These are phyloP conservation scores for Podaxis pistillaris DNA, from an alignment of 768 basidiomycete species.

Conservation along the genomic window DNA sequence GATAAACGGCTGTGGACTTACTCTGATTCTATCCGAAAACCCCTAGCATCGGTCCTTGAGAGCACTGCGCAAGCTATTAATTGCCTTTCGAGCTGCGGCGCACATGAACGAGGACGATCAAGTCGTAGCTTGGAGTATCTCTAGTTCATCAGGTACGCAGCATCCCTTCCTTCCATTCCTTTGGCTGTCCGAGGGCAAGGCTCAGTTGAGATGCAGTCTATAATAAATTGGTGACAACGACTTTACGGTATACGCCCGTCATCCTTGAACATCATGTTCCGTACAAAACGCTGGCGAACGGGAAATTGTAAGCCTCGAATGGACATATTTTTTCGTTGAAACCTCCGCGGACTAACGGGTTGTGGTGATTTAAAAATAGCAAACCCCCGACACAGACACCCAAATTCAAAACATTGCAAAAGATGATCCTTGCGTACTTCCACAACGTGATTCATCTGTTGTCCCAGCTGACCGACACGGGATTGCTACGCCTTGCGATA, in stretches of 20 bases:
- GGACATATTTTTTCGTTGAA: background rate
- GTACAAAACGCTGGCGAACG: constrained; percentile 76
- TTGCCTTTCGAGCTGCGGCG: constrained; percentile 90
- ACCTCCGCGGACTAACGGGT: constrained; percentile 5
- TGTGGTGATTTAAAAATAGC: constrained; percentile 37
- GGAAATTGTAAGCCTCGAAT: constrained; percentile 70
- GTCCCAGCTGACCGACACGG: constrained; percentile 68
- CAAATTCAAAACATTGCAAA: constrained; percentile 83
- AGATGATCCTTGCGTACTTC: constrained; percentile 87
- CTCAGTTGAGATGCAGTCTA: constrained; percentile 59
- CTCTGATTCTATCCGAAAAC: background rate
- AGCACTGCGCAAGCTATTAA: constrained; percentile 76
- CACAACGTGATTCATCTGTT: constrained; percentile 81
- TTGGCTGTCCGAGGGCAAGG: constrained; percentile 12
- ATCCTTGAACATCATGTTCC: constrained; percentile 86
- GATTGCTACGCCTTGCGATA: constrained; percentile 67
- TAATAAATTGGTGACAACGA: constrained; percentile 84
- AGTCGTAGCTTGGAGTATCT: constrained; percentile 81
- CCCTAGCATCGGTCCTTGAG: constrained; percentile 80
- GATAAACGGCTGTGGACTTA: background rate
- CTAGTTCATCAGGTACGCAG: constrained; percentile 67
- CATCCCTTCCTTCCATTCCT: background rate
- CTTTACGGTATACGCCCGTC: constrained; percentile 88
- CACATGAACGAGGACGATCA: constrained; percentile 87
- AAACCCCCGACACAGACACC: constrained; percentile 80